Evolutionary conservation across 805 yeast species (phyloP), one percentile per base, ranked within the genome.

Genomic region (Maudiozyma saulgeensis): DNA sequence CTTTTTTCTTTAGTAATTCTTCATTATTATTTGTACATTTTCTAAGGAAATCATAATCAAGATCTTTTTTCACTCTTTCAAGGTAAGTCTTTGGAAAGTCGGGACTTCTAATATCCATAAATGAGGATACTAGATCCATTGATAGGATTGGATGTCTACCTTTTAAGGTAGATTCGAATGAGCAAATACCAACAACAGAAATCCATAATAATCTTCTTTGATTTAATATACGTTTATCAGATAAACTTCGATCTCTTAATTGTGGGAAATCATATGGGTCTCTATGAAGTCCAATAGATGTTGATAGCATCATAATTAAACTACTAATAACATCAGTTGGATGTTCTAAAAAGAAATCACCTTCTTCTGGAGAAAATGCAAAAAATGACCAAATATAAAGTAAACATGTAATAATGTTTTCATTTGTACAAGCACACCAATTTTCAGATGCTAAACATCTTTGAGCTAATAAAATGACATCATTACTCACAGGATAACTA

Each of bases 271-370:
- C 65, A 15, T 55, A 47, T 6, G 68, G 67, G 46, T 64, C 68
- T 32, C 67, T 53, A 48, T 63, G 67, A 16, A 65, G 50, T 9
- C 68, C 70, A 34, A 64, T 65, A 4, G 66, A 59, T 11, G 58
- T 57, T 2, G 68, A 60, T 38, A 65, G 42, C 58, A 60, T 59
- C 43, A 60, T 53, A 13, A 65, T 56, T 8, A 63, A 43, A 26
- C 68, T 63, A n/a, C 58, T 53, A 2, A 66, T 53, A 13, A 63
- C 57, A 51, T 63, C 69, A 1, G 70, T 63, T 18, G 70, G 68
- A 40, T 64, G 66, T 37, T 58, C 68, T 34, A 58, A 50, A 46
- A 64, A 62, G 25, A 61, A 59, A 51, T 66, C 69, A 23, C 67
- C 66, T 50, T 63, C 63, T 44, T 66, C 68, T 1, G 70, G 68